Conservation (phyloP, 2,329 filamentous ascomycete genomes). For the Colletotrichum tropicicola region DNA sequence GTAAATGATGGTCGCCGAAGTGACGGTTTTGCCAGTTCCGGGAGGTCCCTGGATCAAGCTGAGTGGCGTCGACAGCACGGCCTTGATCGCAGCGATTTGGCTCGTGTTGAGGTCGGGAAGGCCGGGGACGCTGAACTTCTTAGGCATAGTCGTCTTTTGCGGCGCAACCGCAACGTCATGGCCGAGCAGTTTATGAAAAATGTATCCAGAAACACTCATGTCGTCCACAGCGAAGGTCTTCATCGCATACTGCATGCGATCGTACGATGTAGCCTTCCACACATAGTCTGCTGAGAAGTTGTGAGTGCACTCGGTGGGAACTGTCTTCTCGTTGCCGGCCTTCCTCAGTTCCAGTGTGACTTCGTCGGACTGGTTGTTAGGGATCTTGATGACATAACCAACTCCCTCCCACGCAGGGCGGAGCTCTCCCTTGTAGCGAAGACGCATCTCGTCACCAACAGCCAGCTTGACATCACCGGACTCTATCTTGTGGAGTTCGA, state of each 20-base stretch:
- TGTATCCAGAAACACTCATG: constrained; percentile 97
- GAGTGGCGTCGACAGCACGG: constrained; percentile 90
- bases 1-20: constrained; percentile 98
- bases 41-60: constrained; percentile 97
- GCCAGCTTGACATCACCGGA: constrained; percentile 97
- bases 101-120: constrained; percentile 94
- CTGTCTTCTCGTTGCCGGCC: constrained; percentile 93
- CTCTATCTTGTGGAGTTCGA: constrained; percentile 95
- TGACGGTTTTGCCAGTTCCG: constrained; percentile 98
- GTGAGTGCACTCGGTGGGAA: constrained; percentile 94
- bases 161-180: constrained; percentile 94
- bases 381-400: constrained; percentile 98
- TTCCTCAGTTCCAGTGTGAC: constrained; percentile 94
- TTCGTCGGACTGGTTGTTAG: constrained; percentile 98
- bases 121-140: constrained; percentile 95
- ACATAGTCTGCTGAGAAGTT: constrained; percentile 99
- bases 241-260: constrained; percentile 99
- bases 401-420: constrained; percentile 95
- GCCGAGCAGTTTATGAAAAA: constrained; percentile 95
- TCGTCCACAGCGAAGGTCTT: constrained; percentile 98
- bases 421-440: constrained; percentile 95
- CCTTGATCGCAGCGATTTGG: constrained; percentile 96
- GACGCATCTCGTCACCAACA: constrained; percentile 97
- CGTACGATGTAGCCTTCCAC: constrained; percentile 99
- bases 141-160: constrained; percentile 94